These are phyloP conservation scores for Cubamyces lactineus DNA, from an alignment of 768 basidiomycete species.

Conservation along the genomic window DNA sequence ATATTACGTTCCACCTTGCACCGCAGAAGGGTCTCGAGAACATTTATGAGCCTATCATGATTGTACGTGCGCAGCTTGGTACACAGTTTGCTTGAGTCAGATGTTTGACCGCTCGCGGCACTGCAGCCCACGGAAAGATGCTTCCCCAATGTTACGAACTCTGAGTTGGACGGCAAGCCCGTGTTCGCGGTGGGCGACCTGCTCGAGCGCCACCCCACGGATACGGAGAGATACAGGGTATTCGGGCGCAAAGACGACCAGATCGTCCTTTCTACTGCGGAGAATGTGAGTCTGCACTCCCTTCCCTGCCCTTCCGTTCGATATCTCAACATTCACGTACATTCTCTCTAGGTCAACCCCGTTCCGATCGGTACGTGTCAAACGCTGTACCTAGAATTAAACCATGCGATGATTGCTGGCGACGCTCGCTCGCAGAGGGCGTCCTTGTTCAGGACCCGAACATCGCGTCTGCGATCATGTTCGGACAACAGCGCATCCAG, in stretches of 20 bases:
- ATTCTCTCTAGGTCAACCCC: conserved; percentile 38
- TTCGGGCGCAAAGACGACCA: conserved; percentile 41
- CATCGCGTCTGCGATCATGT: conserved; percentile 28
- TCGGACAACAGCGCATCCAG: conserved; percentile 28
- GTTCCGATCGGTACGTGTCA: conserved; percentile 35
- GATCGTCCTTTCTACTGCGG: conserved; percentile 43
- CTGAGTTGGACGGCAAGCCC: conserved; percentile 38
- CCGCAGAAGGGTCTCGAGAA: conserved; percentile 8
- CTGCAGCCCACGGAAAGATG: conserved; percentile 28
- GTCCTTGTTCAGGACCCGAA: conserved; percentile 31
- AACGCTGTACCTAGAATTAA: neutral
- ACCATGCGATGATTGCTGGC: neutral
- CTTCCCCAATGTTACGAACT: conserved; percentile 36
- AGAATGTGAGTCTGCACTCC: neutral
- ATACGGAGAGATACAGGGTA: conserved; percentile 38
- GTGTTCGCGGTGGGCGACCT: conserved; percentile 50
- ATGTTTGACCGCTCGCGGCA: neutral
- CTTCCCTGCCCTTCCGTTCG: neutral
- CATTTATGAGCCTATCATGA: conserved; percentile 20
- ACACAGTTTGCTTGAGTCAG: too few species aligned
- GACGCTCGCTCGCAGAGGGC: conserved; percentile 32
- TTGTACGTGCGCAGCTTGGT: conserved; percentile 1
- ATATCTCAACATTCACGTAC: neutral
- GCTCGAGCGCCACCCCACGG: conserved; percentile 48
- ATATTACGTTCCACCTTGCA: conserved; percentile 9